Evolutionary conservation across 345 rosid species (phyloP).

Genomic region (Gossypium ekmanianum): DNA sequence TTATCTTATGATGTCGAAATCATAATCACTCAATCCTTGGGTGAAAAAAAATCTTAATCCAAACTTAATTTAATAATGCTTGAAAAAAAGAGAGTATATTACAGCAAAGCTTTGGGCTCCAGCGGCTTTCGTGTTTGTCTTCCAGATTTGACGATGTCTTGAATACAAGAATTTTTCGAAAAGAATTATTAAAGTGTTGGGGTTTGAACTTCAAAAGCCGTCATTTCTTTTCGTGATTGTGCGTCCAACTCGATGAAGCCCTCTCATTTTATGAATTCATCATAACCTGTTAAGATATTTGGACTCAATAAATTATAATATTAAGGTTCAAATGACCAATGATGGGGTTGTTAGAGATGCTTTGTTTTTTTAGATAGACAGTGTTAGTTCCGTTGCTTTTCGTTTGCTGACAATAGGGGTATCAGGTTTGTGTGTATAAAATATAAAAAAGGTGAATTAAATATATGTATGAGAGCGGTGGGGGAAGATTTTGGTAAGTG

Average conservation of each 20-base stretch:
- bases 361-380: neutral
- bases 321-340: constrained; percentile 20
- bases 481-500: constrained; percentile 20
- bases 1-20: neutral
- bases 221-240: too few species aligned
- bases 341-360: constrained; percentile 42
- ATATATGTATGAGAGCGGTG: neutral
- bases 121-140: neutral
- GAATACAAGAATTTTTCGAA: too few species aligned
- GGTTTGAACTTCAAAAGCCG: too few species aligned
- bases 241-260: too few species aligned
- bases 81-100: neutral
- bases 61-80: neutral
- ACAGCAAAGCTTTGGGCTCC: constrained; percentile 14
- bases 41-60: neutral
- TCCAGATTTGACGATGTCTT: neutral
- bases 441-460: neutral
- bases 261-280: too few species aligned
- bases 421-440: neutral
- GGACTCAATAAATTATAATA: neutral
- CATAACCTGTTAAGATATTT: too few species aligned
- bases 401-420: neutral
- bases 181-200: too few species aligned
- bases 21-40: neutral
- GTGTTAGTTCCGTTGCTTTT: neutral